Conservation (phyloP, 805 yeast species). For the Lachancea quebecensis region DNA sequence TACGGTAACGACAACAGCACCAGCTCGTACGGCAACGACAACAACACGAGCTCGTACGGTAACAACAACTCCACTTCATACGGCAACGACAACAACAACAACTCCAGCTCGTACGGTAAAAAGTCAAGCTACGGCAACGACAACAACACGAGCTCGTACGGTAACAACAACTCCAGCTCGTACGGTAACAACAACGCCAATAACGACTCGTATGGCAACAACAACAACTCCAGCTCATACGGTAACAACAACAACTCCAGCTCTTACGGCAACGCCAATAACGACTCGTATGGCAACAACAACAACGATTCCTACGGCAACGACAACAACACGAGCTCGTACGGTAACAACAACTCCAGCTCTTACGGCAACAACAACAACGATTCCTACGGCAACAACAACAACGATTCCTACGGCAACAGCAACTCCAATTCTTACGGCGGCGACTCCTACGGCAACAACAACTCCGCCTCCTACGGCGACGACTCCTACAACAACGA, state of each 20-base stretch:
- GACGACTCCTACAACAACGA: constrained; percentile 21
- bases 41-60: constrained; percentile 14
- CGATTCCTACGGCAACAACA: constrained; percentile 16
- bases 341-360: constrained; percentile 13
- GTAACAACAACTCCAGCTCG: not conserved
- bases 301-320: not conserved
- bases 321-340: constrained; percentile 18
- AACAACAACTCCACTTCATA: too few species aligned
- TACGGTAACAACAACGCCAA: constrained; percentile 10
- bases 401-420: constrained; percentile 16
- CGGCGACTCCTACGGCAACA: constrained; percentile 29
- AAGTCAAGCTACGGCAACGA: constrained; percentile 7
- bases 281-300: constrained; percentile 23
- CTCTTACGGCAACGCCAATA: constrained; percentile 7
- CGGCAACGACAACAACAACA: constrained; percentile 13
- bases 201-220: constrained; percentile 17
- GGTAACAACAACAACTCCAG: too few species aligned
- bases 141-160: constrained; percentile 19
- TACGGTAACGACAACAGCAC: constrained; percentile 13
- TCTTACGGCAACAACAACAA: constrained; percentile 12
- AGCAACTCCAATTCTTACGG: constrained; percentile 28
- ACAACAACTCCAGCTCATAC: constrained; percentile 1
- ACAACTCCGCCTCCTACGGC: constrained; percentile 22
- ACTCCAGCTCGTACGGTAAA: not conserved
- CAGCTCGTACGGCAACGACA: constrained; percentile 11